Evolutionary conservation across 1,284 basidiomycete genomes (phyloP).

Genomic region (Naganishia sp.): DNA sequence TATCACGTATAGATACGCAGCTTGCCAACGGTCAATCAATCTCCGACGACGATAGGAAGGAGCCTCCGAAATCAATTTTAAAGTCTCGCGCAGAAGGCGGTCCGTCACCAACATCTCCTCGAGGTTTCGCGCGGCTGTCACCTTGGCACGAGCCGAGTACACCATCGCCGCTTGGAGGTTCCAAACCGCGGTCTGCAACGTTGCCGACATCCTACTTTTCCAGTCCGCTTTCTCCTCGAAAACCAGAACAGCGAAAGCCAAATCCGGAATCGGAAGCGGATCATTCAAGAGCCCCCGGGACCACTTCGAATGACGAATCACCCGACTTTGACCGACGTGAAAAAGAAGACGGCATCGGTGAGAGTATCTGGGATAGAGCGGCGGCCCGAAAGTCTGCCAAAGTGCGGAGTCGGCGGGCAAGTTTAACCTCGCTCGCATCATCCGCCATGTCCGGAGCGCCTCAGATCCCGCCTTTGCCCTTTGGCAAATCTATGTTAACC

Average conservation of each 20-base stretch:
- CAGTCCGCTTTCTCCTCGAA: conserved; percentile 16
- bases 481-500: not conserved
- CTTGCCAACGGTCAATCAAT: conserved; percentile 1
- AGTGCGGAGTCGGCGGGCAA: conserved; percentile 24
- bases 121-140: conserved; percentile 17
- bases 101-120: conserved; percentile 11
- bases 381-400: conserved; percentile 19
- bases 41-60: not conserved
- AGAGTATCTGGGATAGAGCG: conserved; percentile 33
- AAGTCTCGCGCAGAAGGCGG: conserved; percentile 12
- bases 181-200: conserved; percentile 44
- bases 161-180: conserved; percentile 13
- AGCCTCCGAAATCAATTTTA: conserved; percentile 14
- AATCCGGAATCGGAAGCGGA: not conserved
- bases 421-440: conserved; percentile 21
- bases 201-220: conserved; percentile 36
- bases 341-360: conserved; percentile 29
- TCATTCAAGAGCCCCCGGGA: not conserved
- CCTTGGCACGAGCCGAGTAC: conserved; percentile 26
- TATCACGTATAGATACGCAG: conserved; percentile 35
- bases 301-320: conserved; percentile 15
- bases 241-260: not conserved
- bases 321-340: conserved; percentile 33
- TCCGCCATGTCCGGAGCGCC: conserved; percentile 4
- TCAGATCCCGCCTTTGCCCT: not conserved